Evolutionary conservation across 164 flowering plant species (phyloP), one percentile per base, ranked within the genome.

Genomic region (Vitis riparia): DNA sequence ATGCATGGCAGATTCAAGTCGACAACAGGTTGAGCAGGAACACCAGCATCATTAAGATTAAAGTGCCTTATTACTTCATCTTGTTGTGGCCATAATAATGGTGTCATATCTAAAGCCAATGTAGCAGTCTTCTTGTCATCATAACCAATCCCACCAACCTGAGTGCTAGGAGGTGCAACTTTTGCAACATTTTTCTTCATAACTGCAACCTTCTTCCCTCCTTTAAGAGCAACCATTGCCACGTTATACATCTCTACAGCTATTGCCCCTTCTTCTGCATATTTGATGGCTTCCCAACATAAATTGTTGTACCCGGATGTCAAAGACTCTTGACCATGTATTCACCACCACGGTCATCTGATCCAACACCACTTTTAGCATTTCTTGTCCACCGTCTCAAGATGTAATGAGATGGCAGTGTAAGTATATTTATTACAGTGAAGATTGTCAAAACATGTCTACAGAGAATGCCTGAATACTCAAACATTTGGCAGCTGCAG

Each of bases 401-500:
- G 53, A 88, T 84, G 68, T 88, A 90, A 80, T 90, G 88, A 59
- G 89, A 65, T 37, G 95, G 95, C 23, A 90, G 78, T 13, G 86
- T 84, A 71, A 90, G 87, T 23, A 90, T 85, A 78, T 88, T 88
- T 59, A 94, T 83, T 23, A 91, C 90, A 11, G 91, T 89, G 72
- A 91, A 89, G n/a, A 93, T 97, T n/a, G 90, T 89, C 71, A 93
- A 80, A 65, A 90, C 81, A 78, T 93, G 97, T 65, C 95, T 83
- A 72, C 97, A 93, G 32, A 93, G 87, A 72, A 93, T 88, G 57
- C 98, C 98, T 29, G 86, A 83, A 73, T 82, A 90, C 80, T 93
- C 95, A 82, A 91, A 91, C 97, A 93, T 90, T 69, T 76, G 87
- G 72, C 98, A 93, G 76, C 92, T 89, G 66, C 98, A 93, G 56